These are phyloP conservation scores for Ceratocystis colombiana DNA, from an alignment of 2,329 filamentous ascomycete species.

Conservation along the genomic window DNA sequence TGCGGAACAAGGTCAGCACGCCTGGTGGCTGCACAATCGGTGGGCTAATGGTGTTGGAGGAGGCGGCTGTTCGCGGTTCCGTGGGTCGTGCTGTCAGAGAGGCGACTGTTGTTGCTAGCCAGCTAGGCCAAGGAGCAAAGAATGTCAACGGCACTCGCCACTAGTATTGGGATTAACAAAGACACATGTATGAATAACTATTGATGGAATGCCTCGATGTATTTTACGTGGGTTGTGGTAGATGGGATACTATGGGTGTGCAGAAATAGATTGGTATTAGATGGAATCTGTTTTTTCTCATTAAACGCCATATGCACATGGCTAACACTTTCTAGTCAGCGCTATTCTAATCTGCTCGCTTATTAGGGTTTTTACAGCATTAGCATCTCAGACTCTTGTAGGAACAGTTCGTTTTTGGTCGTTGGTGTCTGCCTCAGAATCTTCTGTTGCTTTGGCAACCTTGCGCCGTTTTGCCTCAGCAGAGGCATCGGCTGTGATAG, in stretches of 20 bases:
- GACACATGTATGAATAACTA: not conserved
- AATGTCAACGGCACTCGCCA: slow-evolving; percentile 33
- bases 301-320: not conserved
- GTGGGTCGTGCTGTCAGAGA: slow-evolving; percentile 60
- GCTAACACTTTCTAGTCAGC: not conserved
- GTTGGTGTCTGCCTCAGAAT: not conserved
- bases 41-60: slow-evolving; percentile 62
- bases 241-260: not conserved
- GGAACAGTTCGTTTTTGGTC: not conserved
- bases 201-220: slow-evolving; percentile 23
- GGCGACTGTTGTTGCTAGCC: slow-evolving; percentile 58
- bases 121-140: slow-evolving; percentile 43
- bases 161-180: slow-evolving; percentile 25
- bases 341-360: not conserved
- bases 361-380: not conserved
- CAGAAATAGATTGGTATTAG: slow-evolving; percentile 2
- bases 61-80: slow-evolving; percentile 57
- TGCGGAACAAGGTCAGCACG: slow-evolving; percentile 67
- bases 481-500: not conserved
- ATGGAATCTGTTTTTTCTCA: not conserved
- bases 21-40: slow-evolving; percentile 70
- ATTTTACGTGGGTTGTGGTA: not conserved
- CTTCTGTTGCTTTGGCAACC: not conserved
- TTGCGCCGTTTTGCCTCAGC: slow-evolving; percentile 1
- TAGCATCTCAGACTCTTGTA: not conserved